A percentile compares a stretch with the other conserved stretches of the same genome.
Conservation (phyloP, 1,139 yeast species). For the Suhomyces anneliseae region DNA sequence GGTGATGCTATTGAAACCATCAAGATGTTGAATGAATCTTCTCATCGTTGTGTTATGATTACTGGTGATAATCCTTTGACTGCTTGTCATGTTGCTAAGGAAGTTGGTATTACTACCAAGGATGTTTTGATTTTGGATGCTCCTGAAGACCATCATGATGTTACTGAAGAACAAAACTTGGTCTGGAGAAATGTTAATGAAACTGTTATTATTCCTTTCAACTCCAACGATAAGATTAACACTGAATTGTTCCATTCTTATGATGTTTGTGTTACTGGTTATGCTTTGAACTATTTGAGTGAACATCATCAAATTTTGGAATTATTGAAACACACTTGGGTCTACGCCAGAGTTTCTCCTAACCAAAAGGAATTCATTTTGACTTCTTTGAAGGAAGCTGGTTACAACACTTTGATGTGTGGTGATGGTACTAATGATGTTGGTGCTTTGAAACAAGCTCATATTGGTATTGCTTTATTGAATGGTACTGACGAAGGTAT, state of each 20-base stretch:
- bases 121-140: constrained; percentile 86
- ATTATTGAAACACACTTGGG: constrained; percentile 88
- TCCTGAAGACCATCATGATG: constrained; percentile 65
- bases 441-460: constrained; percentile 98
- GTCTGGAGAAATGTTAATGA: constrained; percentile 89
- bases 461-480: constrained; percentile 93
- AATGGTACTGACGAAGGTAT: constrained; percentile 96
- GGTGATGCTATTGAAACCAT: constrained; percentile 89
- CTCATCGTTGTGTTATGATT: constrained; percentile 95
- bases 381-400: constrained; percentile 79
- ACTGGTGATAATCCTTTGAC: constrained; percentile 99
- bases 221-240: constrained; percentile 60
- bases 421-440: constrained; percentile 99
- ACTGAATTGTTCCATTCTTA: constrained; percentile 58
- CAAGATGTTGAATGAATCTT: constrained; percentile 88
- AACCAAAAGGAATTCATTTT: constrained; percentile 89
- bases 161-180: constrained; percentile 55
- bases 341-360: constrained; percentile 97
- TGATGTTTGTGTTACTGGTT: constrained; percentile 93
- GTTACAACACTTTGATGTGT: constrained; percentile 95
- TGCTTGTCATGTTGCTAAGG: constrained; percentile 96
- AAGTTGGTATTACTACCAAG: constrained; percentile 79
- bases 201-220: constrained; percentile 67
- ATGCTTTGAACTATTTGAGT: constrained; percentile 69
- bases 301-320: constrained; percentile 67